Evolutionary conservation across 2,329 filamentous ascomycete species (phyloP).

Genomic region (Diaporthe sp.): DNA sequence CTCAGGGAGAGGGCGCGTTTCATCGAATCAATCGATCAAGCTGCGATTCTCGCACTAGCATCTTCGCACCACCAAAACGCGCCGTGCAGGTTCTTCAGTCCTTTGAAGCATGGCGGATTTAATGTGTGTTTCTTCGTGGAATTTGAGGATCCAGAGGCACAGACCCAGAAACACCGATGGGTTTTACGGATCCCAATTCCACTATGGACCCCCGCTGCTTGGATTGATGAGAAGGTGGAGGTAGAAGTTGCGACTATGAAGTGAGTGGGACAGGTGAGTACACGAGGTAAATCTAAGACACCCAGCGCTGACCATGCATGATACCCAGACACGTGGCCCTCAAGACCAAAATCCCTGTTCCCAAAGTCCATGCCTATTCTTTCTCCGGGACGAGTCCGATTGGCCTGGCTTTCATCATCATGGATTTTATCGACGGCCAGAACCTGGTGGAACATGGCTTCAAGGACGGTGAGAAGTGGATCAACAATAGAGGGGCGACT

Average conservation of each 20-base stretch:
- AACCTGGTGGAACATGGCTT: slow-evolving; percentile 36
- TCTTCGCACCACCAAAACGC: background rate
- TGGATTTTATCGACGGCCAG: slow-evolving; percentile 37
- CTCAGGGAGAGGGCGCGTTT: background rate
- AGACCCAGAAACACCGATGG: background rate
- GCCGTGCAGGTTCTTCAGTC: background rate
- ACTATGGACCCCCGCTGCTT: background rate
- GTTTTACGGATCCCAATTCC: background rate
- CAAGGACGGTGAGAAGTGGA: background rate
- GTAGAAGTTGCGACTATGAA: slow-evolving; percentile 38
- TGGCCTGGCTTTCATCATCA: slow-evolving; percentile 35
- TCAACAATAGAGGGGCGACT: background rate
- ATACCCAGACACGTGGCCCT: background rate
- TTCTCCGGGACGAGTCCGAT: slow-evolving; percentile 19
- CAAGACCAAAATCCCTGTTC: background rate
- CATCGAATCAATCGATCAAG: background rate
- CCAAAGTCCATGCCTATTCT: slow-evolving; percentile 29
- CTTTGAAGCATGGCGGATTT: background rate
- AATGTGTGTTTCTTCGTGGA: background rate
- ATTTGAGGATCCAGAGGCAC: background rate
- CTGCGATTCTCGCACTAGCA: background rate
- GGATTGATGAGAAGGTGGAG: slow-evolving; percentile 31
- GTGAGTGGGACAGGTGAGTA: slow-evolving; percentile 31
- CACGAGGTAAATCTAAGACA: no score
- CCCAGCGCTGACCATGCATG: background rate